Evolutionary conservation across 352 stramenopile genomes (phyloP), one percentile per base, ranked within the genome.

Genomic region (Pythium grandisporangium): DNA sequence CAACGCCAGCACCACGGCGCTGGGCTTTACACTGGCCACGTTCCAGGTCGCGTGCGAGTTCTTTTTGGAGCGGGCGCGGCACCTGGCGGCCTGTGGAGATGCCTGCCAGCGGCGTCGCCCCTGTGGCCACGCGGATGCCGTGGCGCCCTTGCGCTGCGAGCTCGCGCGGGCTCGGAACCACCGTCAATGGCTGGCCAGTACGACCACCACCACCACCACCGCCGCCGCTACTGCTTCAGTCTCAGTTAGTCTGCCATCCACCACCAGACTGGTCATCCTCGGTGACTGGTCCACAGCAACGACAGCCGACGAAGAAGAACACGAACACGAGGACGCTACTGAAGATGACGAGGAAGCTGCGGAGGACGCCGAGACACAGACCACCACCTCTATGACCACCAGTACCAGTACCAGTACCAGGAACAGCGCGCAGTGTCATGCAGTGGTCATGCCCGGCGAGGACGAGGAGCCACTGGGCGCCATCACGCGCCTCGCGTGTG

Each of bases 41-140:
- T 91, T 88, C 34, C 72, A 88, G 55, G 75, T 91, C 23, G 78
- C 72, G 6, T 41, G 85, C 23, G 70, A 88, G 45, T 88, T 73
- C 51, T 85, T 88, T n/a, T 29, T 86, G 14, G 55, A 82, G 54
- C 69, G 64, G 19, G 68, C 55, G 3, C 32, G 46, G 6, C 54
- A 63, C 27, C 16, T 55, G 1, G 34, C 50, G 22, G 52, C 34
- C 30, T 67, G 57, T 32, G n/a, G n/a, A n/a, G n/a, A n/a, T n/a
- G n/a, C n/a, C n/a, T n/a, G n/a, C n/a, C n/a, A n/a, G n/a, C n/a
- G n/a, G n/a, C n/a, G n/a, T n/a, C 47, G 49, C 2, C 22, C 50
- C 2, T 66, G 57, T 40, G 50, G 50, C 39, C 48, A 53, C 26
- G 36, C 50, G 17, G 51, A 44, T 4, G 45, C 40, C 11, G 49